Percentiles rank a stretch among this genome's conserved stretches.
Evolutionary conservation across 192 early-diverging fungal genomes (phyloP).

Genomic region (Linnemannia exigua): DNA sequence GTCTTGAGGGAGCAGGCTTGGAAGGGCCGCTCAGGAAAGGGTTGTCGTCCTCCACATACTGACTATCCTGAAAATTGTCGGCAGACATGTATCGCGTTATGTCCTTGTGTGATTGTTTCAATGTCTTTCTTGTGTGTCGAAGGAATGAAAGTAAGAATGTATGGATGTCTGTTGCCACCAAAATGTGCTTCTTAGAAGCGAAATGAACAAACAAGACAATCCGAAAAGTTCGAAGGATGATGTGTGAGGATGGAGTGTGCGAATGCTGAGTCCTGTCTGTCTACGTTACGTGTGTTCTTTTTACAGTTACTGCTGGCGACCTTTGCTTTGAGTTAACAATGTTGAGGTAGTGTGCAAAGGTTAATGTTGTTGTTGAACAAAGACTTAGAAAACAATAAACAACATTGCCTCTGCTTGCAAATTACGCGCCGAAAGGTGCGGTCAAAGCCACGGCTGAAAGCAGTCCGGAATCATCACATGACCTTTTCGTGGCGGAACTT

Average conservation of each 20-base stretch:
- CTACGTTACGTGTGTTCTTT: too few relatives aligned
- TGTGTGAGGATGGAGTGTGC: background rate
- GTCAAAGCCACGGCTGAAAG: background rate
- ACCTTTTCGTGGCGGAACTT: too few relatives aligned
- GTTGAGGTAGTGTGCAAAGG: background rate
- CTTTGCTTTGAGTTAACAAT: background rate
- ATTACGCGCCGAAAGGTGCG: background rate
- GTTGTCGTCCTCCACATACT: constrained; percentile 5
- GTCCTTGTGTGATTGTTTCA: background rate
- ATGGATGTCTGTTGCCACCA: background rate
- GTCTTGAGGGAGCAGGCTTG: background rate
- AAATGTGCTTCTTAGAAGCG: background rate
- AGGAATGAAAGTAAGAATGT: too few relatives aligned
- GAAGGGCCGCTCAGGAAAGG: constrained; percentile 6
- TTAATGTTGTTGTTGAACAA: background rate
- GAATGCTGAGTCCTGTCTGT: background rate
- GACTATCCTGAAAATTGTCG: background rate
- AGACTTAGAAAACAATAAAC: background rate
- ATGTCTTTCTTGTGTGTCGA: background rate
- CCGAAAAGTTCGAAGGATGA: background rate
- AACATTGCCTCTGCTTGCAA: background rate
- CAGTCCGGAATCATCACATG: background rate
- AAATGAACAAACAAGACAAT: background rate
- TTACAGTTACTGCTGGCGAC: background rate
- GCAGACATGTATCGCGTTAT: background rate